Conservation (phyloP, 1,284 basidiomycete genomes). For the Fomitopsis palustris region DNA sequence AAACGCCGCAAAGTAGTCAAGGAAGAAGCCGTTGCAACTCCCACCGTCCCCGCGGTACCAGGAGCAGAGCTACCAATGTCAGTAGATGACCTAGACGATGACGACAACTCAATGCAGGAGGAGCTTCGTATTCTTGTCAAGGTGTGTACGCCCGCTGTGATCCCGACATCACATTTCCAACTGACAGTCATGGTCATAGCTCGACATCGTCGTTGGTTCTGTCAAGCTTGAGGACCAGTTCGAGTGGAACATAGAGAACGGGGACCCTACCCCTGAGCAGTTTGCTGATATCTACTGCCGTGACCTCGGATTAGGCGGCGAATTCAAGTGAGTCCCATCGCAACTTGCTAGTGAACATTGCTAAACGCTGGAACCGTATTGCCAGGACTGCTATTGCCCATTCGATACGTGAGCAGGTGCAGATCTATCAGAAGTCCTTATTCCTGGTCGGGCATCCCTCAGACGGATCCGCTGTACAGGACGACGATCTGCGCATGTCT, state of each 20-base stretch:
- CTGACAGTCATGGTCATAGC: constrained; percentile 41
- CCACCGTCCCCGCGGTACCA: constrained; percentile 2
- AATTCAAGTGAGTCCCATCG: constrained; percentile 73
- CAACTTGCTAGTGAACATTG: neutral
- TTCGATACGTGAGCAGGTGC: constrained; percentile 93
- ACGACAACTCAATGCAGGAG: constrained; percentile 61
- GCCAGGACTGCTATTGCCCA: constrained; percentile 90
- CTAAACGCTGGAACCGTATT: constrained; percentile 6
- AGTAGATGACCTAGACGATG: constrained; percentile 36
- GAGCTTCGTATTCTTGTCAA: constrained; percentile 92
- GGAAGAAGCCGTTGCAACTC: constrained; percentile 21
- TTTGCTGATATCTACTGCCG: constrained; percentile 88
- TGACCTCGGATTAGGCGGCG: constrained; percentile 88
- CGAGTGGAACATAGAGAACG: constrained; percentile 93
- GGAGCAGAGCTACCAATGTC: constrained; percentile 20
- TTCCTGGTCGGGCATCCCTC: constrained; percentile 88
- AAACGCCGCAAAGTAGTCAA: constrained; percentile 34
- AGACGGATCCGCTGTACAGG: constrained; percentile 76
- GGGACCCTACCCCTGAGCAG: constrained; percentile 81
- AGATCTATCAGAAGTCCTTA: constrained; percentile 89
- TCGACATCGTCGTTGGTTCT: constrained; percentile 94
- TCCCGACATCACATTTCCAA: constrained; percentile 2
- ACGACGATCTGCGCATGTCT: constrained; percentile 89
- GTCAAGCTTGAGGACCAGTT: constrained; percentile 97
- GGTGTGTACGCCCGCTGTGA: constrained; percentile 31